Conservation (phyloP, 495 filamentous ascomycete species). For the Niebla homalea region DNA sequence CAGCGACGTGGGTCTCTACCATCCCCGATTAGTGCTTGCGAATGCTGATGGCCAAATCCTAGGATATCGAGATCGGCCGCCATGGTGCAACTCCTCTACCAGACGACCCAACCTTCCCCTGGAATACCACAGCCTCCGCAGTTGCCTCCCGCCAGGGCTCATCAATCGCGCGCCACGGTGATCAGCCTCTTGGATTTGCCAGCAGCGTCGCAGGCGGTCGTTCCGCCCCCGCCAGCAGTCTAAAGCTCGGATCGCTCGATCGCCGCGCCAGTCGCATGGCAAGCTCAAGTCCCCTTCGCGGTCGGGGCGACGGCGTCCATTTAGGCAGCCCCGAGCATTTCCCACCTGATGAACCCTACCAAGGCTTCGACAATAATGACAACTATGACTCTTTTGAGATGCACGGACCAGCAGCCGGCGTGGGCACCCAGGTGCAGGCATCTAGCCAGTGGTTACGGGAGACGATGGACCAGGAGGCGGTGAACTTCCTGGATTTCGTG, state of each 20-base stretch:
- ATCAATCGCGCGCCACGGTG: constrained; percentile 17
- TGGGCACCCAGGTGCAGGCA: constrained; percentile 34
- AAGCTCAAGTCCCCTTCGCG: constrained; percentile 47
- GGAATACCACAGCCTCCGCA: constrained; percentile 52
- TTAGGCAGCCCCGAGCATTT: constrained; percentile 23
- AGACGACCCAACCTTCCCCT: constrained; percentile 51
- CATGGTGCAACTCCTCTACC: constrained; percentile 45
- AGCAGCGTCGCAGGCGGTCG: constrained; percentile 22
- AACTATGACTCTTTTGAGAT: constrained; percentile 30
- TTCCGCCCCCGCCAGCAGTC: constrained; percentile 3
- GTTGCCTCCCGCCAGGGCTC: constrained; percentile 38
- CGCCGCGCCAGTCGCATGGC: constrained; percentile 36
- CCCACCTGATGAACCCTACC: constrained; percentile 27
- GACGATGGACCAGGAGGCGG: constrained; percentile 42
- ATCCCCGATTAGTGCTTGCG: not conserved
- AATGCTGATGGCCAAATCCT: not conserved
- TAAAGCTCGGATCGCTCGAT: constrained; percentile 13
- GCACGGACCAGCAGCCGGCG: constrained; percentile 29
- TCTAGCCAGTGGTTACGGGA: constrained; percentile 30
- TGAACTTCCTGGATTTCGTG: constrained; percentile 49
- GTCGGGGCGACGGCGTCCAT: constrained; percentile 27
- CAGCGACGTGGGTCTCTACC: constrained; percentile 17
- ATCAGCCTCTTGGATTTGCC: constrained; percentile 7
- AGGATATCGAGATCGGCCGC: constrained; percentile 48
- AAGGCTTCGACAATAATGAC: constrained; percentile 28